Base-by-base conservation (phyloP, 768 basidiomycete species). In the Leccinum truebloodii region DNA sequence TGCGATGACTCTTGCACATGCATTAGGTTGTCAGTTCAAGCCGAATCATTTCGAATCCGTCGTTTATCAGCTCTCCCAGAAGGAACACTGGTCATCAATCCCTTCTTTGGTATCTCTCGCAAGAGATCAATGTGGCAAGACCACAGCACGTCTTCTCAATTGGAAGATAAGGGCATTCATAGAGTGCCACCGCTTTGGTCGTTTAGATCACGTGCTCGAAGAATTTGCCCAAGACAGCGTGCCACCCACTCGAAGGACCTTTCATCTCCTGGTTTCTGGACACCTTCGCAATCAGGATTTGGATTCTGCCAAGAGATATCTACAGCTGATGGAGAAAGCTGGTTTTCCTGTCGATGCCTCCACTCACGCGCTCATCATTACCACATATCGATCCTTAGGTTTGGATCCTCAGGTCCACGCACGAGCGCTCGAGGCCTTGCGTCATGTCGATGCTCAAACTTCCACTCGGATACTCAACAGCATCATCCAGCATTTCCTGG, bases 261-360 rank as follows among this genome's bases (percentile, higher is more conserved):
- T 81, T 69, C 88, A 91, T 65, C 77, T 88, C 16, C 78, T 92
- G 41, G 74, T 92, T 13, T 79, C 83, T 12, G 88, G 85, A 32
- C 81, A 87, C 69, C 76, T 93, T 58, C 86, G 83, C 67, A 92
- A 92, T 69, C 77, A 80, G 71, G 81, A 91, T 69, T 71, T 92
- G 50, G 65, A 71, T 58, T 78, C 79, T 44, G 88, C 88, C 52
- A 83, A 81, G 71, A 70, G 73, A 30, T 79, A 73, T 63, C 73
- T 92, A n/a, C 74, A 72, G 12, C 61, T 63, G 22, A 93, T 94
- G 91, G 73, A 77, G 63, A 67, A 76, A 26, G 78, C 83, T 7
- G 86, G 86, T 1, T 78, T 83, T 65, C 77, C 78, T 13, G 71
- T 82, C 63, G 81, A 88, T 64, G 71, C 80, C 6, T 77, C 80